These are phyloP conservation scores for Phytophthora sp. DNA, from an alignment of 352 stramenopile genomes.

Conservation along the genomic window DNA sequence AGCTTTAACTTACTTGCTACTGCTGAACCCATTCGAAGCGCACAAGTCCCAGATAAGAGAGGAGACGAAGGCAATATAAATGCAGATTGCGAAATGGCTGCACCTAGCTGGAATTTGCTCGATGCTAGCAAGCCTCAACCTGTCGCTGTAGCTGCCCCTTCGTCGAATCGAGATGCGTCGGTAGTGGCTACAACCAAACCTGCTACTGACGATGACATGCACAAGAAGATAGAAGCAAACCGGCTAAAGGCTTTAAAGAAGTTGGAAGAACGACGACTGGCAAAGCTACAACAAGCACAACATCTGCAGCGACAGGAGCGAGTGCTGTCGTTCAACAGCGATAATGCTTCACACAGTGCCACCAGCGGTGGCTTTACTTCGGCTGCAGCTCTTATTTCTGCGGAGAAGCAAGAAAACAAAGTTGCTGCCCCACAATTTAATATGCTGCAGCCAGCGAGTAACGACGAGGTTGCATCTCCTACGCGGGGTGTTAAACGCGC, in stretches of 20 bases:
- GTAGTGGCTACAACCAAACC: background rate
- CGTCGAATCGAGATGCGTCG: background rate
- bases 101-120: constrained; percentile 31
- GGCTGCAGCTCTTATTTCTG: constrained; percentile 5
- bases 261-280: constrained; percentile 47
- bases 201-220: constrained; percentile 21
- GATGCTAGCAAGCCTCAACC: background rate
- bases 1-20: constrained; percentile 35
- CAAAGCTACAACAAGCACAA: constrained; percentile 21
- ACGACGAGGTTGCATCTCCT: background rate
- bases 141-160: background rate
- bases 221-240: constrained; percentile 75
- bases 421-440: constrained; percentile 14
- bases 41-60: constrained; percentile 4
- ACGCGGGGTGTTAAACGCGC: background rate
- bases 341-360: background rate
- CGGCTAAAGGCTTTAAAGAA: constrained; percentile 63
- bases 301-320: constrained; percentile 1
- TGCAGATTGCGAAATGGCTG: constrained; percentile 2
- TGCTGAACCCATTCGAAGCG: constrained; percentile 3
- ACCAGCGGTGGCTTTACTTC: background rate
- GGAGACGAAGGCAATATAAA: background rate
- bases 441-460: constrained; percentile 11
- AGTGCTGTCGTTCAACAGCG: background rate
- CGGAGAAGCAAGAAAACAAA: constrained; percentile 4